Conservation (phyloP, 441 rosid species). For the Euphorbia celastroides region DNA sequence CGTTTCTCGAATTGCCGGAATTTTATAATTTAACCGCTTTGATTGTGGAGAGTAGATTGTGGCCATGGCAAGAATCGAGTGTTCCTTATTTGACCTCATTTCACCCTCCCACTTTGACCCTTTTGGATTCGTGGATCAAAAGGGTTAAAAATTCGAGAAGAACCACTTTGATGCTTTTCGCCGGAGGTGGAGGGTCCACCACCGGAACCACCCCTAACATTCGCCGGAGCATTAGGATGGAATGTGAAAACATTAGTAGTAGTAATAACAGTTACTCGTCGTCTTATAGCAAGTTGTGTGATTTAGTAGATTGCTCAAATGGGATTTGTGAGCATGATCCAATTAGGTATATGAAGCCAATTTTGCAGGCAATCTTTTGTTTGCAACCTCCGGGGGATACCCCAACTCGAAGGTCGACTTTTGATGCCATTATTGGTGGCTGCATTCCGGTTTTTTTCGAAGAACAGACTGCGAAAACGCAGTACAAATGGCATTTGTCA, state of each 20-base stretch:
- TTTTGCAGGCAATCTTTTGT: slow-evolving; percentile 68
- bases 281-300: slow-evolving; percentile 36
- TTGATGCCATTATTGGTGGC: slow-evolving; percentile 73
- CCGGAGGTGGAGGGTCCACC: slow-evolving; percentile 67
- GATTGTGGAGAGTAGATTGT: slow-evolving; percentile 55
- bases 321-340: slow-evolving; percentile 95
- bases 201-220: slow-evolving; percentile 52
- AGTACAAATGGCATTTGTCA: slow-evolving; percentile 75
- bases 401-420: slow-evolving; percentile 75
- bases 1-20: slow-evolving; percentile 68
- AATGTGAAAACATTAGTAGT: slow-evolving; percentile 41
- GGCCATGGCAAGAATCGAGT: slow-evolving; percentile 94
- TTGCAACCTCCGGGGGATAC: slow-evolving; percentile 93
- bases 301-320: slow-evolving; percentile 78
- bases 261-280: slow-evolving; percentile 15
- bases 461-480: slow-evolving; percentile 60
- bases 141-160: slow-evolving; percentile 58
- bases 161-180: slow-evolving; percentile 59
- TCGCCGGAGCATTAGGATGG: slow-evolving; percentile 70
- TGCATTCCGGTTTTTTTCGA: slow-evolving; percentile 94
- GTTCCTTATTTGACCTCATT: slow-evolving; percentile 86
- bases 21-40: slow-evolving; percentile 69
- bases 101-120: slow-evolving; percentile 62
- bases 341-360: slow-evolving; percentile 64
- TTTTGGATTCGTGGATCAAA: slow-evolving; percentile 60